Evolutionary conservation across 441 rosid species (phyloP).

Genomic region (Brassica hybrid): DNA sequence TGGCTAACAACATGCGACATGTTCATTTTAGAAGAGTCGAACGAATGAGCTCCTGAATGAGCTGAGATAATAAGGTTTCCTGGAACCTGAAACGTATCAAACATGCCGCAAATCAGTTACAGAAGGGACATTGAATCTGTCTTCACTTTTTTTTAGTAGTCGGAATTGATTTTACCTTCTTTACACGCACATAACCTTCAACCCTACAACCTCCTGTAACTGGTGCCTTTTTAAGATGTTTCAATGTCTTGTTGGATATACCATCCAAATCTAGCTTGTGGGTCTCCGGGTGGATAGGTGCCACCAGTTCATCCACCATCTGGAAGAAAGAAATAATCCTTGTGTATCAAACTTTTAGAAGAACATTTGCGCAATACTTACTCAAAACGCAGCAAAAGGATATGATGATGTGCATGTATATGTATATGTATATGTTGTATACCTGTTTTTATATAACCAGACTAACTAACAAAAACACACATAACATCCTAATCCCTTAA

Average conservation of each 20-base stretch:
- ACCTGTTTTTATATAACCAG: conserved; percentile 9
- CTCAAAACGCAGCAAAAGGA: conserved; percentile 4
- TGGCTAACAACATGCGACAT: conserved; percentile 92
- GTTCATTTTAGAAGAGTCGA: conserved; percentile 89
- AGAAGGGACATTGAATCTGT: background rate
- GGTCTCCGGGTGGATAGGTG: conserved; percentile 67
- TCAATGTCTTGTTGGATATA: conserved; percentile 50
- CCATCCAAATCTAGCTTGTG: conserved; percentile 56
- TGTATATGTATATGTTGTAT: background rate
- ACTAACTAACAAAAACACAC: conserved; percentile 2
- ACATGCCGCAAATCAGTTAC: conserved; percentile 7
- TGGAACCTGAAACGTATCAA: conserved; percentile 75
- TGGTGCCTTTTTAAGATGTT: conserved; percentile 73
- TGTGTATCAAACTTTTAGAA: conserved; percentile 22
- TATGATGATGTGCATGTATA: conserved; percentile 14
- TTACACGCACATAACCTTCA: conserved; percentile 95
- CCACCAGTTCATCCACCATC: conserved; percentile 78
- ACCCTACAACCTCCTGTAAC: conserved; percentile 93
- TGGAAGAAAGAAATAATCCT: conserved; percentile 49
- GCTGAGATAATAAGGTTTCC: conserved; percentile 92
- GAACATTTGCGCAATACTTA: conserved; percentile 12
- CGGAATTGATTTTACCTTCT: conserved; percentile 67
- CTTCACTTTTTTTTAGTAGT: background rate
- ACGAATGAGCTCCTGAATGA: conserved; percentile 89
- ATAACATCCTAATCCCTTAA: conserved; percentile 2